These are phyloP conservation scores for Casaregolazyma suthepensis DNA, from an alignment of 1,139 yeast species.

Conservation along the genomic window DNA sequence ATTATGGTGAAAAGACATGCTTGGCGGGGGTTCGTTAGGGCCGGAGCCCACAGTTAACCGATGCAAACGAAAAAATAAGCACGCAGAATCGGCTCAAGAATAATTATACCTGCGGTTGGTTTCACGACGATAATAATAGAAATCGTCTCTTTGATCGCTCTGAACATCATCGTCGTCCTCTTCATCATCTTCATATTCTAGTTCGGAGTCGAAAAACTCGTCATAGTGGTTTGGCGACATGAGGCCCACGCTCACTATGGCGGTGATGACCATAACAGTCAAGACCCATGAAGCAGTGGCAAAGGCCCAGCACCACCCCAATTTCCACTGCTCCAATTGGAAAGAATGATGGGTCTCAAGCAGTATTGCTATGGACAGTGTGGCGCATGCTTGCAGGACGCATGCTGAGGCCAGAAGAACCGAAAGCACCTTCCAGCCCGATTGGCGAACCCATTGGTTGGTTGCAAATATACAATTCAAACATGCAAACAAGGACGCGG, in stretches of 20 bases:
- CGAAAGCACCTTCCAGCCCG: conserved; percentile 20
- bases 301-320: conserved; percentile 19
- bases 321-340: conserved; percentile 16
- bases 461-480: conserved; percentile 13
- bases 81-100: neutral
- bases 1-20: neutral
- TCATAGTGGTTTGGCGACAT: conserved; percentile 17
- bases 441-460: conserved; percentile 13
- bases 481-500: conserved; percentile 18
- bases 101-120: conserved; percentile 10
- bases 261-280: conserved; percentile 13
- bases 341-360: conserved; percentile 16
- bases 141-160: conserved; percentile 15
- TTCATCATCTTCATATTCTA: conserved; percentile 14
- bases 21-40: neutral
- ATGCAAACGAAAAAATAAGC: neutral
- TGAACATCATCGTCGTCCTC: conserved; percentile 11
- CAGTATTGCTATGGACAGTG: conserved; percentile 15
- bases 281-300: conserved; percentile 19
- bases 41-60: neutral
- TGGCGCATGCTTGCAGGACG: conserved; percentile 14
- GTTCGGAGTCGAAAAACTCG: conserved; percentile 17
- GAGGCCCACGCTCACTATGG: conserved; percentile 17
- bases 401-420: conserved; percentile 13
- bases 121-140: conserved; percentile 18